Conservation (phyloP, 495 filamentous ascomycete genomes). For the Penicillium chermesinum region DNA sequence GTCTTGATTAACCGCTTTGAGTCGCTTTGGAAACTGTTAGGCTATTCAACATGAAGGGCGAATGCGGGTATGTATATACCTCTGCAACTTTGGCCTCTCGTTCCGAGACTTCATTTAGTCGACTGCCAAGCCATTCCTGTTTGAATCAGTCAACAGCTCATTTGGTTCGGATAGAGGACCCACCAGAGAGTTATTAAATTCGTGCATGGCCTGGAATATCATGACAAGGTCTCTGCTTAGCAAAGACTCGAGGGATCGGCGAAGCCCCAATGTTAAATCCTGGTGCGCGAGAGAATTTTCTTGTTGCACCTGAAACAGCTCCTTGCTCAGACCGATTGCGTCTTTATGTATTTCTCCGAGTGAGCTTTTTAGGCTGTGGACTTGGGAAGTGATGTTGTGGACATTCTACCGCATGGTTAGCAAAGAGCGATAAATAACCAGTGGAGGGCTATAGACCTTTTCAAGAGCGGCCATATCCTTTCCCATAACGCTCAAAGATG, state of each 20-base stretch:
- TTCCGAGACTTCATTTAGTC: conserved; percentile 26
- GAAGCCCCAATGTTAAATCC: conserved; percentile 28
- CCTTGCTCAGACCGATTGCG: conserved; percentile 19
- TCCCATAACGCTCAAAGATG: conserved; percentile 20
- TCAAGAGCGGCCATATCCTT: conserved; percentile 23
- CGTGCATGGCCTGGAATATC: conserved; percentile 28
- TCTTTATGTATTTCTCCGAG: conserved; percentile 34
- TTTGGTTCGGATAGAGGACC: neutral
- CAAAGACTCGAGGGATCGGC: conserved; percentile 22
- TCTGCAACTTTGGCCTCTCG: conserved; percentile 29
- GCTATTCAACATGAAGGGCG: neutral
- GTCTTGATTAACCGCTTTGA: neutral
- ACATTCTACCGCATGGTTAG: neutral
- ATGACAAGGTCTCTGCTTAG: conserved; percentile 21
- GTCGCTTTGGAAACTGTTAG: neutral
- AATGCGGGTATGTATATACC: conserved; percentile 17
- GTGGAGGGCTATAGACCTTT: conserved; percentile 19
- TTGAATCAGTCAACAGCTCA: neutral
- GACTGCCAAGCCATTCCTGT: conserved; percentile 28
- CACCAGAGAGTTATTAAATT: conserved; percentile 31
- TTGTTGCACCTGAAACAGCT: conserved; percentile 20
- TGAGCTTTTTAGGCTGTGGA: conserved; percentile 23
- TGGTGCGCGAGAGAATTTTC: conserved; percentile 21
- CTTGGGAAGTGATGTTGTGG: conserved; percentile 23
- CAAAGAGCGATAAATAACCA: neutral